A percentile compares a stretch with the other conserved stretches of the same genome.
phyloP scores from a whole-genome alignment of 2,329 filamentous ascomycete genomes.

The Teratosphaeria pseudoeucalypti region DNA sequence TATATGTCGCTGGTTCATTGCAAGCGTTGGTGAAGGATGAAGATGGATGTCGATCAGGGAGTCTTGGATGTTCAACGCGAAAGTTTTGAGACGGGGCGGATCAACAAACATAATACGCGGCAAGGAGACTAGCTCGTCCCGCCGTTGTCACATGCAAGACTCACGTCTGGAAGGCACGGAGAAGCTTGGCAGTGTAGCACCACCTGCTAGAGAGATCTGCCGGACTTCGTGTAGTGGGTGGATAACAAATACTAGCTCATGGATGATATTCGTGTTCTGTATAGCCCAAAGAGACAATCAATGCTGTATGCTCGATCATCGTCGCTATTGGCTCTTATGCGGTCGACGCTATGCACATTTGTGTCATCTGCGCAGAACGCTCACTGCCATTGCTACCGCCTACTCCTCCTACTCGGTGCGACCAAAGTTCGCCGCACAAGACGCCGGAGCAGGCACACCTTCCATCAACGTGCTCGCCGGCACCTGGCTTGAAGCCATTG shows the following conservation, averaged over 20 bases:
- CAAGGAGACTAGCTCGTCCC: background rate
- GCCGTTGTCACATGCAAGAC: background rate
- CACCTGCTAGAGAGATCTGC: too few species aligned
- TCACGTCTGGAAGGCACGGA: background rate
- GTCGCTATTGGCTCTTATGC: background rate
- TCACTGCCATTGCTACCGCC: background rate
- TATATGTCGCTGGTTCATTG: too few species aligned
- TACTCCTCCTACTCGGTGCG: background rate
- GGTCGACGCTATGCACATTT: background rate
- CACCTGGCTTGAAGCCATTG: background rate
- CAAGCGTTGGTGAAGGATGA: background rate
- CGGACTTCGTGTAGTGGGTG: too few species aligned
- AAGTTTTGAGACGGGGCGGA: background rate
- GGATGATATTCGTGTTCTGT: too few species aligned
- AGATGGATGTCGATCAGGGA: background rate
- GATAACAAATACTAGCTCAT: too few species aligned
- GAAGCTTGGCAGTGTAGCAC: too few species aligned
- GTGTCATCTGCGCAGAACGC: too few species aligned
- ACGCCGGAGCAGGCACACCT: background rate
- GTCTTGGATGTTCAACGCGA: background rate
- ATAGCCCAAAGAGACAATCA: too few species aligned
- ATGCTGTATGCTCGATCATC: too few species aligned
- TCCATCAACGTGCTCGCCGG: background rate
- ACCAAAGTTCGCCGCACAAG: background rate
- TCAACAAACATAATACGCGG: background rate